These are phyloP conservation scores for Rutstroemia sp. DNA, from an alignment of 2,329 filamentous ascomycete genomes.

Conservation along the genomic window DNA sequence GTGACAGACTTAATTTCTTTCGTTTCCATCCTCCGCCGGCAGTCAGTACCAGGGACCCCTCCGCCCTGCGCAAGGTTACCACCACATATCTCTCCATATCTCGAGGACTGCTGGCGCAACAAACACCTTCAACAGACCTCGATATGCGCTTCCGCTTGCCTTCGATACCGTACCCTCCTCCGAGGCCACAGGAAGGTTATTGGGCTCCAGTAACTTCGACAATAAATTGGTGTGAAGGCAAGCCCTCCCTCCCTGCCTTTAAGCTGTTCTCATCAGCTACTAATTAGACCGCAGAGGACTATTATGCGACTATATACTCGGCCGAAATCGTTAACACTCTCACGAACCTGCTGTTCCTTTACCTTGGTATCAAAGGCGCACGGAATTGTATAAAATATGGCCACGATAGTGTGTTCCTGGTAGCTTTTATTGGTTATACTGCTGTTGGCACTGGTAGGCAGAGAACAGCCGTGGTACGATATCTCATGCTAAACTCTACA, in stretches of 20 bases:
- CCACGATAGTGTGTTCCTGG: conserved; percentile 69
- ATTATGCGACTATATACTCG: conserved; percentile 66
- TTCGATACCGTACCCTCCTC: conserved; percentile 29
- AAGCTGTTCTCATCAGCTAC: not conserved
- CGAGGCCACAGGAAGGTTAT: conserved; percentile 25
- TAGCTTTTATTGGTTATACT: conserved; percentile 45
- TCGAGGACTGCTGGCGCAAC: not conserved
- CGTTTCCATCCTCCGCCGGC: not conserved
- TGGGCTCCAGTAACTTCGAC: conserved; percentile 31
- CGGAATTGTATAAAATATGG: conserved; percentile 62
- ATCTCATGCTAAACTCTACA: not conserved
- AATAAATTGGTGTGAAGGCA: conserved; percentile 69
- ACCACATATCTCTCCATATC: not conserved
- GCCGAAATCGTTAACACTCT: conserved; percentile 74
- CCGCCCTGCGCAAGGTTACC: not conserved
- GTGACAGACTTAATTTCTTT: not conserved
- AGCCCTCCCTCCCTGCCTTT: conserved; percentile 30
- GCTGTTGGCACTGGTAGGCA: conserved; percentile 31
- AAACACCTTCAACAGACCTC: not conserved
- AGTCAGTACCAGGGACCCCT: not conserved
- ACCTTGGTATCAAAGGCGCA: conserved; percentile 68
- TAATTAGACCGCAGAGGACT: conserved; percentile 46
- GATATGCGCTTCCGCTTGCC: conserved; percentile 23
- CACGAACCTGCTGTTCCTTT: conserved; percentile 78
- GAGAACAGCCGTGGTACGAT: not conserved